Base-by-base conservation (phyloP, 345 rosid species). In the Aquilaria yunnanensis region DNA sequence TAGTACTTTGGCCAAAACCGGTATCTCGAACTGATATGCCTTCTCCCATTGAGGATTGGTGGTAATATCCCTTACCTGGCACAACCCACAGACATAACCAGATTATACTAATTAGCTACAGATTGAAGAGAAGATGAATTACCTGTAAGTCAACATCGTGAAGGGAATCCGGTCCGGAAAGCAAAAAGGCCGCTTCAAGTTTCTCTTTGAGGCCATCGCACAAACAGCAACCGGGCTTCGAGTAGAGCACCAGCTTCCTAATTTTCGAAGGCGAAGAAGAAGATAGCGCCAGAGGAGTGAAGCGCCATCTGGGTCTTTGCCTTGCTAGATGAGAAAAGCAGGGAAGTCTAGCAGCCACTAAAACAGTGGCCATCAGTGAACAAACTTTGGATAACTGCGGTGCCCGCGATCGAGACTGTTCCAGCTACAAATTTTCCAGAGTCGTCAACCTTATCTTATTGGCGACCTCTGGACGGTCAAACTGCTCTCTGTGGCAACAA, bases 151-250 rank as follows among this genome's bases (percentile, higher is more conserved):
- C 76, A 64, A 93, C 85, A 80, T 89, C 89, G 51, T 80, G 69
- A n/a, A 88, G 89, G 11, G 96, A 82, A 53, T 81, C 72, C 0
- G 89, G 76, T 32, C 83, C 77, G 8, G 91, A 68, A 47, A 93
- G 72, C 64, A 78, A 77, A 80, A 93, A 93, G 6, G 92, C 90
- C 33, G 91, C 85, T 9, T 86, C 70, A 31, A 86, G 96, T 78
- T 86, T 90, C 76, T 90, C 98, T 72, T 93, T 93, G 72, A 93
- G 94, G 49, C 96, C 96, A 72, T 90, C 97, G 69, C 98, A 93
- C 77, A 90, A 83, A 76, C 95, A 90, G 74, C 97, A 90, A 2
- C 89, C 97, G 9, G 97, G 95, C 70, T 86, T 88, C 4, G 96
- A 86, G 74, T 93, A 93, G 16, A 90, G 85, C 29, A 90, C 76